Evolutionary conservation across 2,329 filamentous ascomycete genomes (phyloP).

Genomic region (Sclerotinia sclerotiorum): DNA sequence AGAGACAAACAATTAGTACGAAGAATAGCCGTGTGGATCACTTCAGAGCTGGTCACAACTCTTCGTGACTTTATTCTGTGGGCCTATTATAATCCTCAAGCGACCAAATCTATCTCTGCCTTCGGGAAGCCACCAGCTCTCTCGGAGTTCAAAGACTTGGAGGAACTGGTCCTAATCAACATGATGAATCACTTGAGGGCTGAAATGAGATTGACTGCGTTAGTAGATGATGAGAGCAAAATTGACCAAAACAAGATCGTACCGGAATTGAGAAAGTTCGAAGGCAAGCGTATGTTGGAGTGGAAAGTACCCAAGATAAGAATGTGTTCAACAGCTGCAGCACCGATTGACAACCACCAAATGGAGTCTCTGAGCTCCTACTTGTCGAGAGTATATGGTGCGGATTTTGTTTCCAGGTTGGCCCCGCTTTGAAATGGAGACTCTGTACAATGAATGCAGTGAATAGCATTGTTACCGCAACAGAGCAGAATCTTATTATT

Average conservation of each 20-base stretch:
- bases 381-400: not conserved
- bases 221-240: not conserved
- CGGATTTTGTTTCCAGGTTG: not conserved
- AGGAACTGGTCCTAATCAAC: not conserved
- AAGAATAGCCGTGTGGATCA: not conserved
- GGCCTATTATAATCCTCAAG: not conserved
- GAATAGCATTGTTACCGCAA: not conserved
- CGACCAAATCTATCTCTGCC: no score
- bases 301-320: constrained; percentile 1
- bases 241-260: no score
- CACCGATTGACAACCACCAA: not conserved
- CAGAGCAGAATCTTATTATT: not conserved
- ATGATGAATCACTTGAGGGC: not conserved
- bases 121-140: not conserved
- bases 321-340: not conserved
- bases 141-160: not conserved
- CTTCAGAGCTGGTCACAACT: not conserved
- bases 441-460: not conserved
- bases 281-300: not conserved
- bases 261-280: not conserved
- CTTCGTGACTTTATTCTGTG: not conserved
- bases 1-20: not conserved
- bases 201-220: not conserved
- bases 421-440: not conserved
- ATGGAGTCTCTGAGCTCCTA: not conserved